Percentiles rank a stretch among this genome's conserved stretches.
phyloP scores from a whole-genome alignment of 2,329 filamentous ascomycete genomes.

The Aureobasidium melanogenum region DNA sequence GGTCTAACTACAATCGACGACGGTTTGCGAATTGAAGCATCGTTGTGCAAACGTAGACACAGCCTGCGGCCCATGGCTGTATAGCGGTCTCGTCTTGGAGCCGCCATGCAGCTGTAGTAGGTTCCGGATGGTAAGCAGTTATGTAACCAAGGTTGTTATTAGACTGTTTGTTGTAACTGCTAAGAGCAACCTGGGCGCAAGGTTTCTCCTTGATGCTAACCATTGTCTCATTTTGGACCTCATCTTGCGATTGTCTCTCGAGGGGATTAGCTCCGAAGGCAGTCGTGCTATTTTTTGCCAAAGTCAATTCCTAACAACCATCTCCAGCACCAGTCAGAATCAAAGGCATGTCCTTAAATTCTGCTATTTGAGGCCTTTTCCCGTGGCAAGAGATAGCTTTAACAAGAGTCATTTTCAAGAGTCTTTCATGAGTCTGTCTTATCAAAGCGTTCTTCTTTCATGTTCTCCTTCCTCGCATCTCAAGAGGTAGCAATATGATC shows the following conservation, averaged over 20 bases:
- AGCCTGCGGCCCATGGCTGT: neutral
- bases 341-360: neutral
- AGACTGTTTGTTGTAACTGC: neutral
- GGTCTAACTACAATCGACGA: neutral
- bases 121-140: neutral
- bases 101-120: neutral
- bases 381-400: neutral
- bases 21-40: neutral
- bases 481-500: neutral
- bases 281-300: neutral
- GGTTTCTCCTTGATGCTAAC: neutral
- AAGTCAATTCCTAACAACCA: neutral
- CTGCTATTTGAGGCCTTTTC: neutral
- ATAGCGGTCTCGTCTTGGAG: neutral
- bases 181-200: neutral
- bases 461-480: neutral
- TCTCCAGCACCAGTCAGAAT: neutral
- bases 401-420: neutral
- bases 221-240: neutral
- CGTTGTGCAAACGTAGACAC: neutral
- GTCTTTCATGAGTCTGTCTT: neutral
- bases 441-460: neutral
- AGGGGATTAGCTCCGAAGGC: neutral
- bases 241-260: neutral
- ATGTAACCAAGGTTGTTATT: neutral